Conservation (phyloP, 2,329 filamentous ascomycete genomes). For the Grosmannia serpens region DNA sequence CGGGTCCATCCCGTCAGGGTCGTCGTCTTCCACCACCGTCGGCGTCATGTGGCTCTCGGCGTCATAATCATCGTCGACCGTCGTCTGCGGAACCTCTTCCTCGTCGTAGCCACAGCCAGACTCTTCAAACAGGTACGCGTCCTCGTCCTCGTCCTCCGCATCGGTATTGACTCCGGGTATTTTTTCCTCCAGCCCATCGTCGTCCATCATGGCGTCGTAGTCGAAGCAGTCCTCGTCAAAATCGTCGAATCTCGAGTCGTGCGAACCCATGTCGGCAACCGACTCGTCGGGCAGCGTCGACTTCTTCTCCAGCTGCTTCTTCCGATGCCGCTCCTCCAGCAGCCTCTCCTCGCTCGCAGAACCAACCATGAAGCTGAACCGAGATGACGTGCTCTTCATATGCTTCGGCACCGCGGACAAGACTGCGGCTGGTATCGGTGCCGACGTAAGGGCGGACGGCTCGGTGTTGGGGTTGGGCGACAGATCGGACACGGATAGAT, state of each 20-base stretch:
- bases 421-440: slow-evolving; percentile 9
- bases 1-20: slow-evolving; percentile 27
- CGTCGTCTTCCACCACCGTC: slow-evolving; percentile 11
- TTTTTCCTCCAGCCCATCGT: slow-evolving; percentile 54
- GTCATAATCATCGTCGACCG: neutral
- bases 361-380: slow-evolving; percentile 72
- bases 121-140: slow-evolving; percentile 6
- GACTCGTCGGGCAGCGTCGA: slow-evolving; percentile 24
- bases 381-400: slow-evolving; percentile 66
- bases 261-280: slow-evolving; percentile 13
- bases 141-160: slow-evolving; percentile 26
- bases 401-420: slow-evolving; percentile 44
- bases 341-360: slow-evolving; percentile 56
- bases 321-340: slow-evolving; percentile 61
- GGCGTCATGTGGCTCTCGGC: neutral
- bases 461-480: slow-evolving; percentile 29
- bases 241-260: slow-evolving; percentile 47
- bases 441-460: neutral
- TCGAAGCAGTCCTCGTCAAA: slow-evolving; percentile 50
- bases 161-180: slow-evolving; percentile 45
- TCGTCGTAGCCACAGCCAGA: slow-evolving; percentile 31
- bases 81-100: slow-evolving; percentile 27
- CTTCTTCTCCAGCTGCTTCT: slow-evolving; percentile 52
- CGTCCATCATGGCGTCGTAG: slow-evolving; percentile 53
- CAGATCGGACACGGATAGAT: slow-evolving; percentile 37